Base-by-base conservation (phyloP, 1,139 yeast species). In the Sugiyamaella novakii region DNA sequence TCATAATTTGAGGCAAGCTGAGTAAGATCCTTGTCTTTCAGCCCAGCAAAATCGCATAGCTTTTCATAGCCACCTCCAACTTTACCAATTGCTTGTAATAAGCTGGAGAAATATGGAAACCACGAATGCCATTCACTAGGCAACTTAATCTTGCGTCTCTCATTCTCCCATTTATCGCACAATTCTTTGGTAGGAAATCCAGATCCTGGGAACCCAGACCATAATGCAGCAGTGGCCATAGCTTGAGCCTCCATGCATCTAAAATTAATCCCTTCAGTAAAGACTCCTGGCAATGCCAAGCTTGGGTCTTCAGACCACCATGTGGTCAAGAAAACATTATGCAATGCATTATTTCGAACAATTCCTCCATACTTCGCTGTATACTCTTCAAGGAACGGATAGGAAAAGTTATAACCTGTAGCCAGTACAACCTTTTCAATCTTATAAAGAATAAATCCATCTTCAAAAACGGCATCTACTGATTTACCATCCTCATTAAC, bases 401-500 rank as follows among this genome's bases (percentile, higher is more conserved):
- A 56, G n/a, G 54, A 46, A 22, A 51, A 41, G 10, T 43, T 30
- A 43, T 58, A 58, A 22, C 61, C 61, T 1, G 61, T 58, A 10
- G 60, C 61, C 10, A 56, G 40, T 5, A 58, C 45, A 2, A 58
- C 25, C 33, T 43, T 44, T 11, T 57, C 60, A 6, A 57, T 49
- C 3, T 46, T 51, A 3, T 24, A 17, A 10, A 55, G 43, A 3
- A 11, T 28, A 3, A 36, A 18, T 11, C 54, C 59, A 29, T 55
- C 57, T 8, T 44, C 51, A 36, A 57, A 57, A 18, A n/a, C 14
- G 11, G 18, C 36, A 40, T 40, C 44, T 40, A 40, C n/a, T 5
- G 28, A 12, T n/a, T 40, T 40, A 3, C 44, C 49, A 12, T 71
- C 54, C 77, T 77, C 43, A 24, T 47, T 38, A 18, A 47, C 46